Base-by-base conservation (phyloP, 176 grass and related monocot genomes). In the Carex kokanica region DNA sequence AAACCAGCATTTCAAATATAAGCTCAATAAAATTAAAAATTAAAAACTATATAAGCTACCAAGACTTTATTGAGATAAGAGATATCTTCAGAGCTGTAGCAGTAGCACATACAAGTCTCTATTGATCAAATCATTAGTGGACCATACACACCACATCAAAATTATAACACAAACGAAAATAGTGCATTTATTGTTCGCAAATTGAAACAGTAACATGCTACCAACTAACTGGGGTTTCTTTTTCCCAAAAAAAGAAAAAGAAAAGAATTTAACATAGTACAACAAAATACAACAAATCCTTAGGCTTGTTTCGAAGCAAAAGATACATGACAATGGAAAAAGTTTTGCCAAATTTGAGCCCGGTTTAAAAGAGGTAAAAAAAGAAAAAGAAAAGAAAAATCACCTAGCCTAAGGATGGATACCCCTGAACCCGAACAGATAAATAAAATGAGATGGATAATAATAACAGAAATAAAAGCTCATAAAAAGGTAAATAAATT, bases 91-190 rank as follows among this genome's bases (percentile, higher is more conserved):
- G 38, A 38, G 66, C 57, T 53, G 43, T 40, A 52, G 38, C 83
- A 64, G 43, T 40, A 52, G 38, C 83, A 64, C 78, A 72, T 87
- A 83, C 81, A 89, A 60, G 80, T 79, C 84, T 70, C 83, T 62
- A 70, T 82, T 70, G 41, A 88, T 79, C 91, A 93, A 91, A 93
- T 93, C 91, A 97, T 97, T 88, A 51, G 89, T 86, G 82, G 87
- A 86, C 70, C 89, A 91, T 82, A 85, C 63, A 78, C 20, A 43
- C 45, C 18, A 79, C 25, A 79, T 55, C 32, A 55, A 61, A 79
- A 78, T 63, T 72, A 53, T 55, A 82, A 74, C 78, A 38, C 66
- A 83, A 77, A 77, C 80, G 64, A 74, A 62, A 21, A 67, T 21
- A 81, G 27, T 65, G 40, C 56, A 91, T 92, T 92, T 85, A 86